phyloP scores from a whole-genome alignment of 495 filamentous ascomycete genomes.

The Neurospora sp. region DNA sequence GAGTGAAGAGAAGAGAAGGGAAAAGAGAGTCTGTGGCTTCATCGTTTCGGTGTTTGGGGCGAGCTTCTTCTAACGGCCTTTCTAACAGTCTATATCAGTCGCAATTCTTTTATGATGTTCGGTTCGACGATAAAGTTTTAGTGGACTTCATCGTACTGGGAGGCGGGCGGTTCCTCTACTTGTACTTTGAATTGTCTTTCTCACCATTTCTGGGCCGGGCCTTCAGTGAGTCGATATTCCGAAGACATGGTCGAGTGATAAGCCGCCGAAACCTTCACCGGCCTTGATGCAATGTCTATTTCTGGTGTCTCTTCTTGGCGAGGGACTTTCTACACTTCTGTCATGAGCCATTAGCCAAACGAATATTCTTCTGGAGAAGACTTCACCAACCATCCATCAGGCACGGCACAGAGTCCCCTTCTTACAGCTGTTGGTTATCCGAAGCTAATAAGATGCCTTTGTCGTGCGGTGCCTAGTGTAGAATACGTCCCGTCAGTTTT shows the following conservation, averaged over 20 bases:
- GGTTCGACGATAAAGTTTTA: neutral
- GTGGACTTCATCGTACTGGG: neutral
- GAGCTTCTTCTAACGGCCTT: neutral
- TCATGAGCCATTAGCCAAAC: neutral
- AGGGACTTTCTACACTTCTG: neutral
- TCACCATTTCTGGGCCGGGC: no score
- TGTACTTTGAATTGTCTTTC: neutral
- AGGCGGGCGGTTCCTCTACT: neutral
- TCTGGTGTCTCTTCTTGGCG: neutral
- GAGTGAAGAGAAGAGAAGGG: neutral
- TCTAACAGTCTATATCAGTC: fast-evolving
- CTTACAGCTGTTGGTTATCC: no score
- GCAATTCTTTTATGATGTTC: no score
- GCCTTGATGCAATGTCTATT: neutral
- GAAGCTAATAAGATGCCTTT: no score
- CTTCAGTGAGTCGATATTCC: neutral
- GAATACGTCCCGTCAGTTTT: no score
- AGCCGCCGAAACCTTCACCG: neutral
- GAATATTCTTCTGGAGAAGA: no score
- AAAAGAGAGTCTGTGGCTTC: neutral
- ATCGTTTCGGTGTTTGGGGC: neutral
- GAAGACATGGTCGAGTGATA: neutral
- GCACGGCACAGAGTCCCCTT: no score
- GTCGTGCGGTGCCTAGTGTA: no score
- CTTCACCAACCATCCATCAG: no score